Evolutionary conservation across 2,329 filamentous ascomycete species (phyloP), one percentile per base, ranked within the genome.

Genomic region (Aschersonia sp.): DNA sequence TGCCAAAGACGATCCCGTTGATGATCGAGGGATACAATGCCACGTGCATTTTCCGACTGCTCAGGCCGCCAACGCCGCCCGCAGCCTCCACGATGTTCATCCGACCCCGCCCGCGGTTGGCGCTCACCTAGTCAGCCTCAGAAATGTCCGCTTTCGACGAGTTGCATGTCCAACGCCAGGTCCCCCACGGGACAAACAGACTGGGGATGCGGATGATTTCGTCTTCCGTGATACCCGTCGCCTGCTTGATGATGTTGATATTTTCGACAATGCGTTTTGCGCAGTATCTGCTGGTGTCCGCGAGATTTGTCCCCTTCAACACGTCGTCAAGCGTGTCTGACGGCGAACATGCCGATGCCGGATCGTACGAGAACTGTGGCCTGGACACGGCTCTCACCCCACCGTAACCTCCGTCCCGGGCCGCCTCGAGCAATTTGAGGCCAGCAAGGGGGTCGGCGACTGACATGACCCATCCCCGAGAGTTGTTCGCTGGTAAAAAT

Each of bases 381-480:
- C 44, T 30, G 30, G 46, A 45, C 14, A 41, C 11, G 22, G 47
- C 50, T 10, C 11, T 30, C 30, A 42, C 6, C 12, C 10, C 4
- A 5, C 62, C 62, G 39, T 59, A 50, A 0, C 62, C 62, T 2
- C 46, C 45, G 1, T 44, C 32, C 10, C 53, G 31, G 1, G 58
- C 55, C 2, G 53, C 46, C 4, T 51, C 35, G 4, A 63, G 51
- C 6, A 63, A 47, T 2, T 56, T 39, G 4, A 65, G 45, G 0
- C 55, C 61, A 0, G 52, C 53, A 1, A 42, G 30, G 0, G 59
- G 55, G 37, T 59, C 57, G 1, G 49, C 52, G 12, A 55, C 52
- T 12, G 53, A 47, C 41, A 60, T 51, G 11, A 54, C 52, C 51
- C 55, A 62, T 22, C 57, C 59, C 14, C 56, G 54, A 11, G 48